Percentiles rank a stretch among this genome's conserved stretches.
Conservation (phyloP, 2,329 filamentous ascomycete species). For the Ophiostoma fasciatum region DNA sequence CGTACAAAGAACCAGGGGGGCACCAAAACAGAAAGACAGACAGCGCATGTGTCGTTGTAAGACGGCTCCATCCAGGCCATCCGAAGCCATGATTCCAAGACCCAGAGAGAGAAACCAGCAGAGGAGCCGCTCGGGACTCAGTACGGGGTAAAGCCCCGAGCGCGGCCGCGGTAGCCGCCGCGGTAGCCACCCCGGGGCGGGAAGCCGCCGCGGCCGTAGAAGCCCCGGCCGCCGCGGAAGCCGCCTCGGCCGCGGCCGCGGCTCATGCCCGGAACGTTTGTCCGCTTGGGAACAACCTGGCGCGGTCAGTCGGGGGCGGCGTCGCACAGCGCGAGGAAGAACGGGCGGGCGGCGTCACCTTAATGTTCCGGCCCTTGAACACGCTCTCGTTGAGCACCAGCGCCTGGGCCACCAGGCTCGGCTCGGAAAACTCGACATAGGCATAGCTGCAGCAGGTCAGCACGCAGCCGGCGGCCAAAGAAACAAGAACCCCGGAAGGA, state of each 20-base stretch:
- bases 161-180: conserved; percentile 51
- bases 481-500: no score
- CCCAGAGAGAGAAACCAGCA: no score
- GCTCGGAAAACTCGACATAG: conserved; percentile 96
- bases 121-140: no score
- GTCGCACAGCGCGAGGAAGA: background rate
- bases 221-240: conserved; percentile 35
- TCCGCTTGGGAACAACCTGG: conserved; percentile 72
- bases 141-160: conserved; percentile 50
- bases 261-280: conserved; percentile 89
- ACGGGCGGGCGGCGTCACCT: conserved; percentile 25
- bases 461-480: background rate
- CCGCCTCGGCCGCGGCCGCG: conserved; percentile 50
- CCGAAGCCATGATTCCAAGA: no score
- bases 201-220: conserved; percentile 37
- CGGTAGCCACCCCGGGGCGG: conserved; percentile 35
- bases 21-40: no score
- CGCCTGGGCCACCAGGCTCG: conserved; percentile 80
- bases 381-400: conserved; percentile 92
- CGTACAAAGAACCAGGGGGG: no score
- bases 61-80: no score
- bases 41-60: no score
- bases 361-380: conserved; percentile 88
- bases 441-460: conserved; percentile 54
- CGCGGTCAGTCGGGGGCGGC: no score